Conservation (phyloP, 305 asterid genomes). For the Fraxinus greggii region DNA sequence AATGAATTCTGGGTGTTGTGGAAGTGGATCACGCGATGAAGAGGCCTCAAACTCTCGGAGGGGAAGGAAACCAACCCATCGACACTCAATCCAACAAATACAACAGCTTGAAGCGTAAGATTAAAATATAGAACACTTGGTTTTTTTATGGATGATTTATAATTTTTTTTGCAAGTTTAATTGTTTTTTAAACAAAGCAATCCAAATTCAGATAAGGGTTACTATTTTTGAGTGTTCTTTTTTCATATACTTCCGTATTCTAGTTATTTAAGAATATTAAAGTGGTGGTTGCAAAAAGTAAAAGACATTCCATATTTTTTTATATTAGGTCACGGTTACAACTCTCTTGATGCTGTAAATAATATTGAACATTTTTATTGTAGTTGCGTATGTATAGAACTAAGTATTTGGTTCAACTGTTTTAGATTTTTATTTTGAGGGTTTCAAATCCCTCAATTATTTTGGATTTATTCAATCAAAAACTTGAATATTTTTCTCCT, state of each 20-base stretch:
- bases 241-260: not conserved
- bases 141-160: not conserved
- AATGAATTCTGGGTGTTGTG: conserved; percentile 37
- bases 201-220: not conserved
- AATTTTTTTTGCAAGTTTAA: not conserved
- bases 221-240: not conserved
- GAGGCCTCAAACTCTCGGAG: conserved; percentile 30
- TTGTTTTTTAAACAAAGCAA: not conserved
- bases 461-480: not conserved
- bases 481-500: not conserved
- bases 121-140: not conserved
- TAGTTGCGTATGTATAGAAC: not conserved
- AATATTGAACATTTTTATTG: not conserved
- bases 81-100: conserved; percentile 59
- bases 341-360: not conserved
- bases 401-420: not conserved
- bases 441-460: not conserved
- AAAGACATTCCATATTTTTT: not conserved
- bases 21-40: conserved; percentile 50
- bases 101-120: conserved; percentile 64
- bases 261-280: not conserved
- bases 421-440: not conserved
- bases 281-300: not conserved
- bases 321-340: not conserved
- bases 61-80: conserved; percentile 49